Conservation (phyloP, 345 rosid species). For the Pugionium dolabratum region DNA sequence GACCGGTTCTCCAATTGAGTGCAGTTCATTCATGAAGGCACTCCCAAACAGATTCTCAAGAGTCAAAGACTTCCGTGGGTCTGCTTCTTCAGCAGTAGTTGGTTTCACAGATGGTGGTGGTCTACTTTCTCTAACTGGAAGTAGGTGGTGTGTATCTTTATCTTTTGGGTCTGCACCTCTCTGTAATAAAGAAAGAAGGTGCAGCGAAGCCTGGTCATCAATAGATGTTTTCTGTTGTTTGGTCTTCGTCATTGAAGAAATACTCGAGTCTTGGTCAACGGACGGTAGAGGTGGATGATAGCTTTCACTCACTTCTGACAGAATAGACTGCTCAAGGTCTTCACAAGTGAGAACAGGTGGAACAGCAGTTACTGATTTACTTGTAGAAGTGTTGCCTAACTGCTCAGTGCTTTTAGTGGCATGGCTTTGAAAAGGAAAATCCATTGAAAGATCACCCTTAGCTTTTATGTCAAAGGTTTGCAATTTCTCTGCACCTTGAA, state of each 20-base stretch:
- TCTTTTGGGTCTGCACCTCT: slow-evolving; percentile 48
- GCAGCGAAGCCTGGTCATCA: slow-evolving; percentile 75
- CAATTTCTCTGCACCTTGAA: slow-evolving; percentile 66
- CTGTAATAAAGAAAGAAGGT: slow-evolving; percentile 83
- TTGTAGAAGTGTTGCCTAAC: slow-evolving; percentile 33
- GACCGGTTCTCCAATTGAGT: slow-evolving; percentile 66
- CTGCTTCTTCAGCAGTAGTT: slow-evolving; percentile 45
- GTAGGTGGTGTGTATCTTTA: slow-evolving; percentile 27
- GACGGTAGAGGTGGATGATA: slow-evolving; percentile 45
- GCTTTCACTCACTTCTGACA: slow-evolving; percentile 61
- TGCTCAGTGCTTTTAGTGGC: slow-evolving; percentile 44
- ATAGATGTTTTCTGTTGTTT: slow-evolving; percentile 50
- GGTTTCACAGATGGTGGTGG: slow-evolving; percentile 30
- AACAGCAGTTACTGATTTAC: slow-evolving; percentile 43
- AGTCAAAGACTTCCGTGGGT: slow-evolving; percentile 61
- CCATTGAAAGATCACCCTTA: slow-evolving; percentile 34
- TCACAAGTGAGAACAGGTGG: slow-evolving; percentile 91
- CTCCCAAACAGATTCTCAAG: slow-evolving; percentile 94
- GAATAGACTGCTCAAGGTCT: slow-evolving; percentile 93
- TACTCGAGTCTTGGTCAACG: slow-evolving; percentile 43
- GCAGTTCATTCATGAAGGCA: slow-evolving; percentile 93
- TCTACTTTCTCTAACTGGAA: slow-evolving; percentile 42
- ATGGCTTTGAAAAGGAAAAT: slow-evolving; percentile 46
- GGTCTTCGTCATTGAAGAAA: slow-evolving; percentile 38
- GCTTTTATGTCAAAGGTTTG: slow-evolving; percentile 52